These are phyloP conservation scores for Ephemerocybe angulata DNA, from an alignment of 768 basidiomycete genomes.

Conservation along the genomic window DNA sequence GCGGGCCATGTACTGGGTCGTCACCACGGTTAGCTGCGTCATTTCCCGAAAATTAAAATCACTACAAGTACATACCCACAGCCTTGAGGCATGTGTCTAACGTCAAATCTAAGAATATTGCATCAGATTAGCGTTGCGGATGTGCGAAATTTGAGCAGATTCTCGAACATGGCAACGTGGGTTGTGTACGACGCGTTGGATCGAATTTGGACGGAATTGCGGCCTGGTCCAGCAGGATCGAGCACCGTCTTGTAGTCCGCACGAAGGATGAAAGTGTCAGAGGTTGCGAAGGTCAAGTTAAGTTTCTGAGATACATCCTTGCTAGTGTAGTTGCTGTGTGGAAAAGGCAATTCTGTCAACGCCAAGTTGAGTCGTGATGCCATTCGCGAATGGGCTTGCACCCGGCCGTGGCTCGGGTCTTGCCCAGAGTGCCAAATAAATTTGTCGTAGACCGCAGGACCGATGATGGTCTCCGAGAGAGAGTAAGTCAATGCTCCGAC, in stretches of 20 bases:
- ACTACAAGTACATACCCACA: slow-evolving; percentile 28
- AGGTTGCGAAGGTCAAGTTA: slow-evolving; percentile 52
- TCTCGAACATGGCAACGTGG: slow-evolving; percentile 47
- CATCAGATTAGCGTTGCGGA: background rate
- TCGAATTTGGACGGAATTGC: slow-evolving; percentile 51
- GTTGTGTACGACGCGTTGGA: slow-evolving; percentile 49
- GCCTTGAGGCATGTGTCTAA: slow-evolving; percentile 36
- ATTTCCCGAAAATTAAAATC: background rate
- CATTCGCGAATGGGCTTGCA: background rate
- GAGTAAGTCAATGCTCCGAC: too few relatives aligned
- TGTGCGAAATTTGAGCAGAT: background rate
- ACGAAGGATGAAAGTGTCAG: slow-evolving; percentile 48
- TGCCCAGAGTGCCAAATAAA: slow-evolving; percentile 1
- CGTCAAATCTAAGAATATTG: slow-evolving; percentile 25
- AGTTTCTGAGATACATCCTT: slow-evolving; percentile 35
- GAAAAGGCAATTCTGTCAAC: too few relatives aligned
- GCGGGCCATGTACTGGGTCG: slow-evolving; percentile 43
- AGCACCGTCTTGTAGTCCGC: slow-evolving; percentile 48
- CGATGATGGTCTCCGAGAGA: background rate
- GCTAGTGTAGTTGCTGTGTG: slow-evolving; percentile 39
- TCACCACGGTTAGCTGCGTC: background rate
- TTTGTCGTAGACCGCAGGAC: slow-evolving; percentile 2
- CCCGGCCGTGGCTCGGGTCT: slow-evolving; percentile 2
- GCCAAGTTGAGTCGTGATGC: too few relatives aligned
- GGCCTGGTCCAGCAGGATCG: slow-evolving; percentile 42